Conservation (phyloP, 257 asterid species). For the Nicotiana sylvestris region DNA sequence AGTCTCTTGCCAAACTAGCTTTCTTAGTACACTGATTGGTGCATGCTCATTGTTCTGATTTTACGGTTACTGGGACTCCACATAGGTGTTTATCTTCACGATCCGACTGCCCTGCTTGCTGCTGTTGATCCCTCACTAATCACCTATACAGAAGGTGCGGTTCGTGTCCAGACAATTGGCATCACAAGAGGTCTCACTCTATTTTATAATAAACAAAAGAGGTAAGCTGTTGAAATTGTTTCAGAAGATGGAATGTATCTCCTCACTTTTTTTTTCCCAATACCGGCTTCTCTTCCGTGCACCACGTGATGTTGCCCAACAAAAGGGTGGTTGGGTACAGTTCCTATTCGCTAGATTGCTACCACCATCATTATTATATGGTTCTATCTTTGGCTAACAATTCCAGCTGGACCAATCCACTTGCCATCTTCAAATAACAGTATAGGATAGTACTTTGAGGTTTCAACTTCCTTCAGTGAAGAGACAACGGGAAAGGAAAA, state of each 20-base stretch:
- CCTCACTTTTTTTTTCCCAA: neutral
- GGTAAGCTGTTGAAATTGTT: slow-evolving; percentile 34
- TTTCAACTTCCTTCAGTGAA: neutral
- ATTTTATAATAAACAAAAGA: slow-evolving; percentile 81
- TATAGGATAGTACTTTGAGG: neutral
- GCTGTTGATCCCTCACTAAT: slow-evolving; percentile 82
- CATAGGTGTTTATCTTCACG: slow-evolving; percentile 95
- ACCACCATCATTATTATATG: neutral
- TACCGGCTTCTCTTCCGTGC: neutral
- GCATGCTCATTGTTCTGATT: neutral
- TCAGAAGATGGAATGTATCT: neutral
- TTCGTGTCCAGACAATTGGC: slow-evolving; percentile 85
- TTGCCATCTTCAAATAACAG: neutral
- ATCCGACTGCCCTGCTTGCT: slow-evolving; percentile 84
- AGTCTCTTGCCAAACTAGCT: slow-evolving; percentile 5
- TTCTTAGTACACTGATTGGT: neutral
- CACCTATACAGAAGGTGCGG: slow-evolving; percentile 81
- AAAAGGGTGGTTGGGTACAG: neutral
- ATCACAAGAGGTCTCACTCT: slow-evolving; percentile 83
- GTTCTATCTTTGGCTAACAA: neutral
- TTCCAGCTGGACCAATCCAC: neutral
- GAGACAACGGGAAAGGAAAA: neutral
- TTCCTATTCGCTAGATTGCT: neutral
- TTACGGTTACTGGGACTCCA: neutral
- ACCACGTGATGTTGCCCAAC: neutral